Conservation (phyloP, 148 eudicot species). For the Rhododendron griersonianum region DNA sequence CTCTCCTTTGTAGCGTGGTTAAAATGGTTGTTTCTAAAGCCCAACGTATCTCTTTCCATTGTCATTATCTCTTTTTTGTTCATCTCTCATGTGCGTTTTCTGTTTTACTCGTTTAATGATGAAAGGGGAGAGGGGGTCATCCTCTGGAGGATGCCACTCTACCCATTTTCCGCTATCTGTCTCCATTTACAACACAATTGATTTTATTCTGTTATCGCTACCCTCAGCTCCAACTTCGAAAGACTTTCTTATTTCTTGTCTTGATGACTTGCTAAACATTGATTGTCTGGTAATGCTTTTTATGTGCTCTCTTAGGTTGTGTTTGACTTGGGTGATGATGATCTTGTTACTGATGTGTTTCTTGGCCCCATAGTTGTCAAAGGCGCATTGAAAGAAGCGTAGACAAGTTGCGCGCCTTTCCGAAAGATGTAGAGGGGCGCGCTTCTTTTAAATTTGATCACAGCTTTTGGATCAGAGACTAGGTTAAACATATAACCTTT, state of each 20-base stretch:
- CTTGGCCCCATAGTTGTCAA: background rate
- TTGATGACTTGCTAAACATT: background rate
- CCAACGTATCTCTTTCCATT: background rate
- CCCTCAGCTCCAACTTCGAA: background rate
- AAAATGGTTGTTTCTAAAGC: background rate
- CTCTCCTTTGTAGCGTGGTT: background rate
- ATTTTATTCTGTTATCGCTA: background rate
- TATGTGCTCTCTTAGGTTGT: background rate
- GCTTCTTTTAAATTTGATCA: background rate
- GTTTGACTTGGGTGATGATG: background rate
- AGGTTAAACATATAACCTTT: background rate
- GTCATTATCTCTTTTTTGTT: background rate
- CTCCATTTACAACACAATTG: background rate
- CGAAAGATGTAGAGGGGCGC: background rate
- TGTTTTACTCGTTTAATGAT: background rate
- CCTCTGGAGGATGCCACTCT: background rate
- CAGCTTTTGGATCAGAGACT: background rate
- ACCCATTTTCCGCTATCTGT: background rate
- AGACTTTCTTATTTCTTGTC: background rate
- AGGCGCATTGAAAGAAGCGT: background rate
- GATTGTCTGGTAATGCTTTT: background rate
- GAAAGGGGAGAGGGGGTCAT: background rate
- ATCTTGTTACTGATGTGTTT: background rate
- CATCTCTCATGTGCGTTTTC: background rate
- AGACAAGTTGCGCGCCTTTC: background rate